Evolutionary conservation across 176 grass and related monocot species (phyloP), one percentile per base, ranked within the genome.

Genomic region (Chrysopogon serrulatus): DNA sequence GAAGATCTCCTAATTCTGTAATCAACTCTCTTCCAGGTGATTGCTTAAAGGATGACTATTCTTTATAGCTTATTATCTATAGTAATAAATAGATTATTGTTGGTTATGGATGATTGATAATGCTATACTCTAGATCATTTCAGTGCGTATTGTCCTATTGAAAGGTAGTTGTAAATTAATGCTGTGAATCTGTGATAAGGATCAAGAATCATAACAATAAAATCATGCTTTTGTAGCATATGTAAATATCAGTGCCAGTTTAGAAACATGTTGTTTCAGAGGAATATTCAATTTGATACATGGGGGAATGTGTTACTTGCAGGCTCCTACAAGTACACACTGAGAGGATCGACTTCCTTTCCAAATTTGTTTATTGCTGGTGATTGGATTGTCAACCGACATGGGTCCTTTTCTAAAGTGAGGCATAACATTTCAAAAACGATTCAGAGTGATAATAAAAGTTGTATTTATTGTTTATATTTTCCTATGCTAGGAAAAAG

Each of bases 331-430:
- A 92, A 74, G 74, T 81, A 87, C 77, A 94, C 82, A 78, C 44
- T 89, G 69, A 84, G 95, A 77, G 92, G 92, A 49, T 88, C 95
- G 43, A 91, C 90, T 63, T 86, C 87, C 39, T 77, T 97, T 71
- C 86, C 90, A 73, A 97, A 97, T 87, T 91, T 97, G 41, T 97
- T 97, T 85, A 78, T 92, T 80, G 86, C 90, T 37, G 90, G 92
- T 73, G 92, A 97, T 79, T 97, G 95, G 95, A 97, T 97, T 77
- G 78, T 97, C 68, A 97, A 85, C 36, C 86, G 90, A 64, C 95
- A 97, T 70, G 95, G 92, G 21, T 97, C 92, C 68, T 97, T 91
- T 87, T 94, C 95, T 65, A 92, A 97, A 84, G 95, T 94, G 23
- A 81, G 67, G 10, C 56, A 70, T 56, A 64, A 77, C 74, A 41